phyloP scores from a whole-genome alignment of 768 basidiomycete genomes.

The Trametes punicea region DNA sequence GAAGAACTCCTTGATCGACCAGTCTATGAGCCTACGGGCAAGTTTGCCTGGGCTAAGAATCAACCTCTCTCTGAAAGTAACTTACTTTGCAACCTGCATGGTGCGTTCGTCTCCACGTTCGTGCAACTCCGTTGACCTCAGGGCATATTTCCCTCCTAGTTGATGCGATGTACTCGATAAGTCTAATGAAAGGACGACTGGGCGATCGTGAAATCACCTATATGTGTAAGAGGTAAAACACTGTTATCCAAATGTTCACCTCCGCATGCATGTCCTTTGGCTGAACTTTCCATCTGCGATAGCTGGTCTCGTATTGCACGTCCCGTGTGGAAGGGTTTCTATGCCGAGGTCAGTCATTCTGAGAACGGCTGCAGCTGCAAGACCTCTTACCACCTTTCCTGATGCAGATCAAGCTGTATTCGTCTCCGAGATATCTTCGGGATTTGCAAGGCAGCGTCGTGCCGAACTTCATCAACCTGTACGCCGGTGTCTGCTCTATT shows the following conservation, averaged over 20 bases:
- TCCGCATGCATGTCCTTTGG: neutral
- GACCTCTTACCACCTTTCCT: neutral
- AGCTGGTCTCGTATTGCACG: constrained; percentile 15
- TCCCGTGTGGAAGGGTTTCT: constrained; percentile 36
- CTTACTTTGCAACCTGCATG: neutral
- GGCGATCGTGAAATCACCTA: constrained; percentile 8
- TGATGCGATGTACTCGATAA: neutral
- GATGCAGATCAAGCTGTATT: constrained; percentile 49
- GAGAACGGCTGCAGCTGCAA: neutral
- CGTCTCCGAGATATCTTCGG: constrained; percentile 42
- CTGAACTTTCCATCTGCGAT: neutral
- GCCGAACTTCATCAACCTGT: constrained; percentile 51
- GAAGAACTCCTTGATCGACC: neutral
- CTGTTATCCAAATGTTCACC: neutral
- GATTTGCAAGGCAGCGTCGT: constrained; percentile 52
- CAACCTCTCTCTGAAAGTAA: neutral
- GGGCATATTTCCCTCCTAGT: no score
- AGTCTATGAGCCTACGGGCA: neutral
- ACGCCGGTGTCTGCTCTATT: constrained; percentile 36
- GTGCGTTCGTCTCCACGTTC: neutral
- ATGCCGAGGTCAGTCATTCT: constrained; percentile 33
- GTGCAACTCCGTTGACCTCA: neutral
- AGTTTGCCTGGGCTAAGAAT: neutral
- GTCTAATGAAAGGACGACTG: constrained; percentile 11
- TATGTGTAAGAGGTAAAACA: constrained; percentile 16